phyloP scores from a whole-genome alignment of 441 rosid genomes.

The Gossypium gossypioides region DNA sequence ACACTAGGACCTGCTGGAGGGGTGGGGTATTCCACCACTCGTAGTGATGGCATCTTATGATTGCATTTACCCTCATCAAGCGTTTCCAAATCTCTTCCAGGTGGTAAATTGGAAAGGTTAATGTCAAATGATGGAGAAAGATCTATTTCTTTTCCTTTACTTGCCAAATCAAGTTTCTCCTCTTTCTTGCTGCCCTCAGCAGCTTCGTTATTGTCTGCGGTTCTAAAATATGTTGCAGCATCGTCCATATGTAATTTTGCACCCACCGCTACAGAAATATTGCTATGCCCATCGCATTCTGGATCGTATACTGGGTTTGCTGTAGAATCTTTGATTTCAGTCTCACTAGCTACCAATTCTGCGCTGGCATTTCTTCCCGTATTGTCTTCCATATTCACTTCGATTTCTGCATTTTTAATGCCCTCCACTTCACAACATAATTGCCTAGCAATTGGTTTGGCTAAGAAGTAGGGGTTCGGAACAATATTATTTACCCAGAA shows the following conservation, averaged over 20 bases:
- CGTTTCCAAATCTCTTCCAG: conserved; percentile 22
- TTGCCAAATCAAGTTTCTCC: conserved; percentile 11
- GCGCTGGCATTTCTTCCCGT: conserved; percentile 4
- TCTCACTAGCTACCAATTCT: conserved; percentile 13
- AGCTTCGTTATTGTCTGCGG: conserved; percentile 16
- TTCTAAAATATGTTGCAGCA: conserved; percentile 4
- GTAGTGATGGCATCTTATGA: conserved; percentile 16
- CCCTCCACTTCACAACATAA: conserved; percentile 13
- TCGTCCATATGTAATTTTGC: conserved; percentile 8
- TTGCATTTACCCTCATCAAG: conserved; percentile 23
- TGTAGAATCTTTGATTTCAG: conserved; percentile 12
- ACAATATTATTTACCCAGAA: conserved; percentile 14
- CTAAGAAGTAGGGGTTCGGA: conserved; percentile 18
- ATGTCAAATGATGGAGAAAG: conserved; percentile 10
- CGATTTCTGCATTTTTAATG: conserved; percentile 11
- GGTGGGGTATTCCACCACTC: conserved; percentile 17
- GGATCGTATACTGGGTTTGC: not conserved
- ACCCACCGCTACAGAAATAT: not conserved
- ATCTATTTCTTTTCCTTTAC: not conserved
- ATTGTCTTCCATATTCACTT: conserved; percentile 4
- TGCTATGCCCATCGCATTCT: conserved; percentile 17
- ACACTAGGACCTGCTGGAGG: conserved; percentile 17
- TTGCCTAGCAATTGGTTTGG: conserved; percentile 22
- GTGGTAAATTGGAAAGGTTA: conserved; percentile 14
- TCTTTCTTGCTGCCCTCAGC: not conserved